These are phyloP conservation scores for Fusarium sp. DNA, from an alignment of 2,329 filamentous ascomycete species.

Conservation along the genomic window DNA sequence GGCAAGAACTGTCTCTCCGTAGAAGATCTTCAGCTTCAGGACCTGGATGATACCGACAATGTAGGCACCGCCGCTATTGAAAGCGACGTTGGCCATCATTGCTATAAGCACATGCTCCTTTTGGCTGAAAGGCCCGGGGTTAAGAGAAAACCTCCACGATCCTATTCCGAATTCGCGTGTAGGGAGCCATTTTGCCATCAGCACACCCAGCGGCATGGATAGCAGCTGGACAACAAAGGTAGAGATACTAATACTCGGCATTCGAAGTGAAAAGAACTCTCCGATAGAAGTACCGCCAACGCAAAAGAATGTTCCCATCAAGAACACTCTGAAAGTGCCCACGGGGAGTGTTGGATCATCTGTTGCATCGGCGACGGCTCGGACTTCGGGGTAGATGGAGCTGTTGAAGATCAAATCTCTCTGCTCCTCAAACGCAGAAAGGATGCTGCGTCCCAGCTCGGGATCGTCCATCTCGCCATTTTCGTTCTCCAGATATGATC, in stretches of 20 bases:
- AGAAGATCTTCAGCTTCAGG: slow-evolving; percentile 62
- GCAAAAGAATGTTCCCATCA: slow-evolving; percentile 57
- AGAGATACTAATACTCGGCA: slow-evolving; percentile 58
- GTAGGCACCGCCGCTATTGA: slow-evolving; percentile 56
- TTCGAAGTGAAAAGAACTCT: slow-evolving; percentile 60
- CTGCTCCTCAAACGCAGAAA: slow-evolving; percentile 42
- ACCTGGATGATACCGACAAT: slow-evolving; percentile 63
- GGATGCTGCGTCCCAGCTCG: slow-evolving; percentile 34
- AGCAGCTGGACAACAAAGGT: slow-evolving; percentile 60
- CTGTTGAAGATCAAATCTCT: slow-evolving; percentile 52
- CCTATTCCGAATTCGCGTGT: slow-evolving; percentile 11
- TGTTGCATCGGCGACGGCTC: slow-evolving; percentile 61
- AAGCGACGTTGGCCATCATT: slow-evolving; percentile 70
- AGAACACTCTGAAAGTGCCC: slow-evolving; percentile 59
- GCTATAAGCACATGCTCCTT: slow-evolving; percentile 70
- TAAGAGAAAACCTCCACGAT: slow-evolving; percentile 53
- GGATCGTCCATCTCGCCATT: slow-evolving; percentile 21
- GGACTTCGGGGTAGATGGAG: slow-evolving; percentile 60
- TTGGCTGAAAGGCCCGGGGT: slow-evolving; percentile 66
- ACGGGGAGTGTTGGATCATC: slow-evolving; percentile 59
- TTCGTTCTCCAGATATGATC: slow-evolving; percentile 54
- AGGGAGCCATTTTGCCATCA: slow-evolving; percentile 49
- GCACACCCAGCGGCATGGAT: slow-evolving; percentile 56
- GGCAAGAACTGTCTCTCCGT: slow-evolving; percentile 56
- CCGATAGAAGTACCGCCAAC: slow-evolving; percentile 38